Evolutionary conservation across 768 basidiomycete species (phyloP), one percentile per base, ranked within the genome.

Genomic region (Lactarius sanguifluus): DNA sequence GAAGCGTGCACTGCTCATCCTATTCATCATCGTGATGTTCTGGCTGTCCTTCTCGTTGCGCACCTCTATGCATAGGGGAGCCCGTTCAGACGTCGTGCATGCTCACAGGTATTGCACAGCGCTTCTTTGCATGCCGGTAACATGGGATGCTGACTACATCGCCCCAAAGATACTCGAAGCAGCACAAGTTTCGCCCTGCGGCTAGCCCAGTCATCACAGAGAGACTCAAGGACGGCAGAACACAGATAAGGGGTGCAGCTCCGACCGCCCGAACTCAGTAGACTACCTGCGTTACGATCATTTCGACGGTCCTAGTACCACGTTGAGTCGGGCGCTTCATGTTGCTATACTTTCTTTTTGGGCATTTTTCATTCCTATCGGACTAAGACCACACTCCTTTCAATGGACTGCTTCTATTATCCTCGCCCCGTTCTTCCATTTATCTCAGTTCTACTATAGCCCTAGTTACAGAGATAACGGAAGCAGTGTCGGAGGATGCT

Each of bases 201-300:
- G 91, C 92, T 7, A 92, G 90, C 66, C 92, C 93, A 13, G 79
- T 94, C 52, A 82, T 94, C 70, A 93, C 90, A 0, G 90, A 94
- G 73, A 82, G 79, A 23, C 77, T 94, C 67, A 84, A 85, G 69
- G 91, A 91, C 69, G 92, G 92, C 0, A 81, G 85, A 5, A 76
- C 85, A 9, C 81, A 86, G 10, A 71, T 95, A 45, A 79, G 91
- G n/a, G 93, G 93, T 1, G 92, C 89, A 1, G 76, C 76, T 13
- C 83, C 86, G 3, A 68, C 71, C 7, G 36, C 23, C 30, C 57
- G 62, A 57, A 30, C 66, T 28, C 28, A 20, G 16, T 67, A 45
- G 36, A 7, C 15, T 18, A 16, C 52, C 7, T 15, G 45, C 23
- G 10, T 45, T 13, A 30, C 23, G 25, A 40, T 45, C 34, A 28